Evolutionary conservation across 1,284 basidiomycete species (phyloP), one percentile per base, ranked within the genome.

Genomic region (Meripilus lineatus): DNA sequence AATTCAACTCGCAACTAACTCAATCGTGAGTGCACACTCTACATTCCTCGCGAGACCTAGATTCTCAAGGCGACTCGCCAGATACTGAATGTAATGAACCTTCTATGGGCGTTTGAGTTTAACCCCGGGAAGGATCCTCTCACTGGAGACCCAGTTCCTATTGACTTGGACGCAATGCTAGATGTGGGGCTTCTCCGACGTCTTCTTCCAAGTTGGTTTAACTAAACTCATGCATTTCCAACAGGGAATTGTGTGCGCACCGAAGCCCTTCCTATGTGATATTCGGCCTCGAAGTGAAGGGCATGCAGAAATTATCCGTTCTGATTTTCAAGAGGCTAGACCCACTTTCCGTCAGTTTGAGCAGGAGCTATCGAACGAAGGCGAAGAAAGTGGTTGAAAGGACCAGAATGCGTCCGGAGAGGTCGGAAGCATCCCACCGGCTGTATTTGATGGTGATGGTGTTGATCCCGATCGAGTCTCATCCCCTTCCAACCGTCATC

Each of bases 1-100:
- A 13, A 47, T 43, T 18, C 42, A 43, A 10, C 18, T 47, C 22
- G 40, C 53, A 1, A 24, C 47, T 38, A 25, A 54, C 50, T 47
- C 48, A 6, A 28, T 50, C 21, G 50, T 52, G 22, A 38, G 43
- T 40, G 28, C 8, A n/a, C n/a, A n/a, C 28, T 32, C 25, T 17
- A 11, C 28, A 14, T n/a, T 7, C 21, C 18, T 42, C 21, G 20
- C 14, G 2, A 4, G 10, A 5, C 13, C 22, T 4, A 10, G 18
- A 22, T 32, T 7, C 7, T 28, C 11, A 13, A 3, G 17, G 21
- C 23, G 11, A 24, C 18, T 43, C n/a, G 8, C n/a, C 28, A 30
- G 40, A 10, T 7, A 4, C 5, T 39, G 10, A 40, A 38, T 30
- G 23, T 38, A 3, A 30, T 39, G 26, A 45, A 45, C 28, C 18